Base-by-base conservation (phyloP, 192 early-diverging fungal genomes). In the Linnemannia hyalina region DNA sequence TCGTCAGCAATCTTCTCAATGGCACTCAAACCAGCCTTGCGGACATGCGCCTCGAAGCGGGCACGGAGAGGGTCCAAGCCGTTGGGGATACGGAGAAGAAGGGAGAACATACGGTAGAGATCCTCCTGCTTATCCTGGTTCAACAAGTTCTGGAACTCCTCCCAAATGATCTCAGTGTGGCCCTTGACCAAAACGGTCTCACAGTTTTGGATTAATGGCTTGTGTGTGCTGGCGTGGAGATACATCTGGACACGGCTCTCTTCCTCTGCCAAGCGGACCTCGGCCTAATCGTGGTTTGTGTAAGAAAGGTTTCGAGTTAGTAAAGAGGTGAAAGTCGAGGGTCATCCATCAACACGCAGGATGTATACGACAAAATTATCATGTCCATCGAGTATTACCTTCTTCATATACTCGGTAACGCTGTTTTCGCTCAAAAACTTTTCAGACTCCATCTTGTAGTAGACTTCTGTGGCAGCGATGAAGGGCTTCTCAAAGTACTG, bases 391-490 rank as follows among this genome's bases (percentile, higher is more conserved):
- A 32, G 32, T 26, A 22, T 68, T 71, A 96, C 94, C 91, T 97
- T 97, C 81, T 97, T 96, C 96, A 99, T 97, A 89, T 99, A 99
- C 77, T 98, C 97, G 41, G 95, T 93, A 55, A 98, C 94, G 49
- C 95, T 93, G 88, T 98, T 97, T 76, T 97, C 96, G 75, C 94
- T 92, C 60, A 99, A 92, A 87, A 98, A 97, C 35, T 94, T 95
- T 88, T 98, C 96, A 69, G 94, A 94, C 87, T 98, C 97, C 68
- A 93, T 92, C 82, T 93, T 94, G 87, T 99, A 99, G 91, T 97
- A 99, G 32, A 93, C 89, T 82, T 94, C 93, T 0, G 95, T 97
- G 57, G 94, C 93, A 72, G 90, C 89, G 72, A 93, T 92, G 83
- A 99, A 99, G 11, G 95, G 95, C 63, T 85, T 90, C 87, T 99